A percentile compares a stretch with the other conserved stretches of the same genome.
These are phyloP conservation scores for Herpetospermum pedunculosum DNA, from an alignment of 306 rosid species.

Conservation along the genomic window DNA sequence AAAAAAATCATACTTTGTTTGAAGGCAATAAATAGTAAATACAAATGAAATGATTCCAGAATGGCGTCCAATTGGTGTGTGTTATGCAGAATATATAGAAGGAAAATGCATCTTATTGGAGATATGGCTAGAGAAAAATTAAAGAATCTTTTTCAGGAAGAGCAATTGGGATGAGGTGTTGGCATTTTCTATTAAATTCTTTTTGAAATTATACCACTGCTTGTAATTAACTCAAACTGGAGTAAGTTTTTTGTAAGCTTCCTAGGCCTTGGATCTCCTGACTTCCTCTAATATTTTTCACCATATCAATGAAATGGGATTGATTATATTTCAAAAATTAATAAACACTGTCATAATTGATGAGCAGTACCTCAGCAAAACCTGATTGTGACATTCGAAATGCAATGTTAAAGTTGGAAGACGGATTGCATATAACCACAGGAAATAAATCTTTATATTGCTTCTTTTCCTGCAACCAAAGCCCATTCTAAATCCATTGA, in stretches of 20 bases:
- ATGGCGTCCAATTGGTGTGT: not conserved
- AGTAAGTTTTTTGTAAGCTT: not conserved
- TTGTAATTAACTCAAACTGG: not conserved
- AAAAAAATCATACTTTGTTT: not conserved
- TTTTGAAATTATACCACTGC: not conserved
- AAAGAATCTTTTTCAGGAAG: not conserved
- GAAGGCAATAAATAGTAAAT: not conserved
- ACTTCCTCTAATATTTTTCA: not conserved
- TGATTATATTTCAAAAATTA: not conserved
- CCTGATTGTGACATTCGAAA: constrained; percentile 55
- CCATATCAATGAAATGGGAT: not conserved
- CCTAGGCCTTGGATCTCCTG: not conserved
- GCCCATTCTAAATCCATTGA: not conserved
- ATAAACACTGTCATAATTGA: not conserved
- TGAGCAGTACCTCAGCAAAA: constrained; percentile 46
- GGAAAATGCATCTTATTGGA: not conserved
- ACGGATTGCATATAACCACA: constrained; percentile 45
- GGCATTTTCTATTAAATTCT: not conserved
- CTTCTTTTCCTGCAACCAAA: constrained; percentile 48
- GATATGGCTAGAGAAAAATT: not conserved
- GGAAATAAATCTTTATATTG: constrained; percentile 61
- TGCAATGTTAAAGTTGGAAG: constrained; percentile 54
- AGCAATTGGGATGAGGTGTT: not conserved
- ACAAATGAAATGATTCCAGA: not conserved
- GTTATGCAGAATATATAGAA: not conserved